These are phyloP conservation scores for Fistulinella staudtii DNA, from an alignment of 1,284 basidiomycete species.

Conservation along the genomic window DNA sequence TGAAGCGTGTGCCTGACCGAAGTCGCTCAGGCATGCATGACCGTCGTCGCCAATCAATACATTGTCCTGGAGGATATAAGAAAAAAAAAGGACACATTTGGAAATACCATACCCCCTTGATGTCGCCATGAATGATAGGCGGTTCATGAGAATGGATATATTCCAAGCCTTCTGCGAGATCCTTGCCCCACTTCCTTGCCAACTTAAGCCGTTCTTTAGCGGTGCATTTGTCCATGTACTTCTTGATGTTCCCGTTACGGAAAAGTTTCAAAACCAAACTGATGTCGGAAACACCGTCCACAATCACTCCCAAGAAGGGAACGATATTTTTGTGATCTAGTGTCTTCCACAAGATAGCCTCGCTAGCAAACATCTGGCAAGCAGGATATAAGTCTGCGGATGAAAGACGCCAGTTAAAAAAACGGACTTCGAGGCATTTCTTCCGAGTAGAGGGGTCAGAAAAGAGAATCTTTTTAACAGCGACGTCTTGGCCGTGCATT, in stretches of 20 bases:
- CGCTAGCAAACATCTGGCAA: slow-evolving; percentile 24
- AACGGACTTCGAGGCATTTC: slow-evolving; percentile 15
- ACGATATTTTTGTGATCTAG: slow-evolving; percentile 26
- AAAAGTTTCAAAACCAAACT: slow-evolving; percentile 39
- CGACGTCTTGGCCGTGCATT: slow-evolving; percentile 7
- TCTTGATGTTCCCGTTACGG: slow-evolving; percentile 33
- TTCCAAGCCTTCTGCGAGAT: slow-evolving; percentile 31
- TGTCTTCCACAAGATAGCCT: slow-evolving; percentile 31
- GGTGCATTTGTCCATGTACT: slow-evolving; percentile 20
- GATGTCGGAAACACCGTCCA: slow-evolving; percentile 11
- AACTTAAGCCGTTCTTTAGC: slow-evolving; percentile 20
- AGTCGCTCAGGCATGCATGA: slow-evolving; percentile 35
- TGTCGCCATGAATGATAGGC: slow-evolving; percentile 37
- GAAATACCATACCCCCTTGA: slow-evolving; percentile 34
- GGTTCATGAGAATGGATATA: slow-evolving; percentile 34
- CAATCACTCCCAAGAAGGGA: slow-evolving; percentile 25
- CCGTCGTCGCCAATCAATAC: slow-evolving; percentile 28
- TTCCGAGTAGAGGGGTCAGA: background rate
- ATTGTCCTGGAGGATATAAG: slow-evolving; percentile 27
- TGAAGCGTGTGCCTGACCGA: slow-evolving; percentile 31
- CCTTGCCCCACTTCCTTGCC: slow-evolving; percentile 22
- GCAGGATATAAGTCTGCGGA: slow-evolving; percentile 1
- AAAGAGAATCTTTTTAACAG: slow-evolving; percentile 20
- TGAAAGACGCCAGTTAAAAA: background rate
- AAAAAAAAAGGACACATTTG: background rate